These are phyloP conservation scores for Antitrichia curtipendula DNA, from an alignment of 225 moss, liverwort and hornwort species.

Conservation along the genomic window DNA sequence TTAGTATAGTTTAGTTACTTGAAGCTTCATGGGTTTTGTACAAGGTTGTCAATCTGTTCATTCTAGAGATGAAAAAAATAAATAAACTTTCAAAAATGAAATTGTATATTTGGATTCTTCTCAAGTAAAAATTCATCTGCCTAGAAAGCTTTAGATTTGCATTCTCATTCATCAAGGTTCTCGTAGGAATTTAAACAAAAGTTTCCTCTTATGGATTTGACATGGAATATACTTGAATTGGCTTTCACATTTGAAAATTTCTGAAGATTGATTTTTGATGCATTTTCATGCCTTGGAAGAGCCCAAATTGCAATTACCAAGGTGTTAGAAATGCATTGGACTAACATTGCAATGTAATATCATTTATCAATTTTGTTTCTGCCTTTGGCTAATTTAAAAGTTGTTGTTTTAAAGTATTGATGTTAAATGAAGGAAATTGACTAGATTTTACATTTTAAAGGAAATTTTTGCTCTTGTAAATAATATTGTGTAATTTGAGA, in stretches of 20 bases:
- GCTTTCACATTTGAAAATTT: neutral
- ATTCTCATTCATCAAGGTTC: fast-evolving
- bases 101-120: neutral
- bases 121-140: neutral
- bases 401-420: neutral
- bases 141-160: neutral
- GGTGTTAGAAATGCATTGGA: neutral
- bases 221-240: neutral
- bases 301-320: neutral
- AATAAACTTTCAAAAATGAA: neutral
- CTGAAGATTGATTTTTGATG: neutral
- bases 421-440: neutral
- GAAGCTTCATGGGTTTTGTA: neutral
- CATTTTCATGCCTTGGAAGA: neutral
- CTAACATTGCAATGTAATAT: neutral
- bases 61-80: neutral
- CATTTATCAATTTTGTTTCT: neutral
- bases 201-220: neutral
- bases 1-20: neutral
- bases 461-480: neutral
- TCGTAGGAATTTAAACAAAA: neutral
- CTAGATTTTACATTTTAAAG: neutral
- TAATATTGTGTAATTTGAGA: too few species aligned
- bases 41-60: neutral
- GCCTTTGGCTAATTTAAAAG: neutral